Evolutionary conservation across 225 moss, liverwort and hornwort genomes (phyloP).

Genomic region (Ulota crispa): DNA sequence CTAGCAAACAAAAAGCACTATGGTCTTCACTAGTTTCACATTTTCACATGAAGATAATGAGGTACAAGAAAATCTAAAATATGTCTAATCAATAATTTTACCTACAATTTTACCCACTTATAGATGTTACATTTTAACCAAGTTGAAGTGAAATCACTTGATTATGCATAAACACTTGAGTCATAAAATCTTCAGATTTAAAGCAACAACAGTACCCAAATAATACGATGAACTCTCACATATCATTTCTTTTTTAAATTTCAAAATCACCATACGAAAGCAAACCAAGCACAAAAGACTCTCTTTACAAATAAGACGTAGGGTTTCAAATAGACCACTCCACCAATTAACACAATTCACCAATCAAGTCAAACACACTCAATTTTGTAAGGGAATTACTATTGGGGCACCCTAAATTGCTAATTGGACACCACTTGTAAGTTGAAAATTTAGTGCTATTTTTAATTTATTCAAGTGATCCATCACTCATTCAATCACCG

Average conservation of each 20-base stretch:
- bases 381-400: too few species aligned
- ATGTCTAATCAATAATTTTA: background rate
- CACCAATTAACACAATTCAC: background rate
- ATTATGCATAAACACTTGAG: background rate
- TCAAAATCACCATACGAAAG: too few species aligned
- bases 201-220: accelerated
- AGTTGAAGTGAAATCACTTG: background rate
- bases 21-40: background rate
- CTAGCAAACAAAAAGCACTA: background rate
- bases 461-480: too few species aligned
- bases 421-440: too few species aligned
- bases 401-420: too few species aligned
- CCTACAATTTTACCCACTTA: too few species aligned
- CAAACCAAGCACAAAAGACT: accelerated
- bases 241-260: too few species aligned
- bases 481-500: too few species aligned
- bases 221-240: background rate
- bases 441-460: too few species aligned
- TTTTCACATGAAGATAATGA: too few species aligned
- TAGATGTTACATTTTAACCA: background rate
- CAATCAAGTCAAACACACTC: too few species aligned
- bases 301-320: too few species aligned
- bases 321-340: background rate
- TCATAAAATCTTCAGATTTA: background rate
- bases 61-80: background rate